Base-by-base conservation (phyloP, 495 filamentous ascomycete genomes). In the Thermothielavioides terrestris region DNA sequence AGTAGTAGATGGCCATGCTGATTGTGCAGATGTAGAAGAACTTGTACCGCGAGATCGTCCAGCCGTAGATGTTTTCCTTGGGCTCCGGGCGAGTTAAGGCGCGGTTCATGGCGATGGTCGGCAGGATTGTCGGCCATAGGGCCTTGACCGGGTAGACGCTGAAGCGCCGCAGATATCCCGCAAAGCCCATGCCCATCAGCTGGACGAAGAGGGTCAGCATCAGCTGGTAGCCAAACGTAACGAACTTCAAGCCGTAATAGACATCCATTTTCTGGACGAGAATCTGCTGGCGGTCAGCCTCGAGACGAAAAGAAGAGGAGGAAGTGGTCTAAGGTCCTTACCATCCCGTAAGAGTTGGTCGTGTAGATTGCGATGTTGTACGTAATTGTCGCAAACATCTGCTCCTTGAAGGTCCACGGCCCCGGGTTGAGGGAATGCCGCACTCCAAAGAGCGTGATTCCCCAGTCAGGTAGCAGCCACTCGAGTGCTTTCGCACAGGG, bases 151-250 rank as follows among this genome's bases (percentile, higher is more conserved):
- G 63, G 26, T 69, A 66, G 12, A 79, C 76, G 17, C 74, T 67
- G 68, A 75, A 79, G 15, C 70, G 66, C 1, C 72, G 61, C 10
- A 71, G 64, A 53, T 77, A 69, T 0, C 72, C 71, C 2, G 70
- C 68, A 22, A 73, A 64, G 20, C 68, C 66, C 51, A 73, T 72
- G 10, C 72, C 72, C 40, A 71, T 64, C 2, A 74, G 52, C 36
- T 72, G 68, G 3, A 69, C 68, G 7, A 67, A 64, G 12, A 66
- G 55, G 0, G 61, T 62, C n/a, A 66, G 26, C 59, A 64, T 66
- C 9, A 76, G 59, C 43, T 74, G 66, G 40, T 64, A 66, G 26
- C 61, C 61, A 26, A 62, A 62, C 28, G 39, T 60, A 47, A 62
- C 27, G 20, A 59, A 63, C 14, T 38, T n/a, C 0, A 56, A 49